Evolutionary conservation across 2,329 filamentous ascomycete genomes (phyloP), one percentile per base, ranked within the genome.

Genomic region (Ceratocystis papillata): DNA sequence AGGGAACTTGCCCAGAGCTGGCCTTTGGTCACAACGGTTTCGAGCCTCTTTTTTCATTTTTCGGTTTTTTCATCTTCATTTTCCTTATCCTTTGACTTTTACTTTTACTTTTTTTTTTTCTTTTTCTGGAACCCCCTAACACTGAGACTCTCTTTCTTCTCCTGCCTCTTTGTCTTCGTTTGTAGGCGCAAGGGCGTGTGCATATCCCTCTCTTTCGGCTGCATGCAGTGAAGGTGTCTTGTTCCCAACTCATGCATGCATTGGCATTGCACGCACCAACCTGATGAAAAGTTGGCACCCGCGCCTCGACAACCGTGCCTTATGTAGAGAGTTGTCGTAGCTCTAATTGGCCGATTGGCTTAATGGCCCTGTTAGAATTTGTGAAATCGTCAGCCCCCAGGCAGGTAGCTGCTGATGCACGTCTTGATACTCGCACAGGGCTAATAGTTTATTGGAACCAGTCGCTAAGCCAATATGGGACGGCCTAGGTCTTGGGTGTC

Each of bases 111-210:
- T 57, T 22, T 30, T 57, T 30, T 57, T 30, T 28, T 1, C 28
- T n/a, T 57, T 30, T 57, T 30, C 53, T 57, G 53, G 53, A 25
- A 33, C 22, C 12, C 53, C 50, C 53, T 57, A 30, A 33, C 17
- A 7, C 25, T 57, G 25, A n/a, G 3, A 7, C 15, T 53, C 12
- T 57, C 12, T 57, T 25, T 57, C 22, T 57, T 57, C 22, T 57
- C n/a, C 15, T 30, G 22, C 25, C 22, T 57, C 53, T 57, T 57
- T 33, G 10, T 53, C 22, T n/a, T n/a, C 22, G n/a, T 25, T 53
- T 57, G 3, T 57, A 33, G 53, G 53, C 25, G 53, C 30, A 57
- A 57, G 53, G 53, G 53, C 53, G 53, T 57, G 53, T 57, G 53
- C 25, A 57, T 57, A 57, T 57, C 53, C 30, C 37, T 57, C 20